A percentile compares a stretch with the other conserved stretches of the same genome.
Evolutionary conservation across 1,284 basidiomycete genomes (phyloP).

Genomic region (Sanguinoderma infundibulare): DNA sequence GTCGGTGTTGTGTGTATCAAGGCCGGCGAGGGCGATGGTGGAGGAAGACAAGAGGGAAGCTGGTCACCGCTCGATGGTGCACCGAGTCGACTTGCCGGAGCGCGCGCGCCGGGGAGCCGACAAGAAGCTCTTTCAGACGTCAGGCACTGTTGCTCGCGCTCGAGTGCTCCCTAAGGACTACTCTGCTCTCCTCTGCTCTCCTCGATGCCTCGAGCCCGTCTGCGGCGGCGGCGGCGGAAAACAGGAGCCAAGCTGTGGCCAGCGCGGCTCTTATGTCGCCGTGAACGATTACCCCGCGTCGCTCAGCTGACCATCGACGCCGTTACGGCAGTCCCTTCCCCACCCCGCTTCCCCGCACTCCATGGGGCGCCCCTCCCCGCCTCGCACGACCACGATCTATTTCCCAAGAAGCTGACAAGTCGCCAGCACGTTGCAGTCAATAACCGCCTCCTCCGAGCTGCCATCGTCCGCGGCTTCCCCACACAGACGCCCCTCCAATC

Average conservation of each 20-base stretch:
- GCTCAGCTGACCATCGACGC: constrained; percentile 23
- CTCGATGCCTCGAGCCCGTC: constrained; percentile 6
- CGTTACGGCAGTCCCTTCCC: constrained; percentile 19
- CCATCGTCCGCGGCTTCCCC: constrained; percentile 12
- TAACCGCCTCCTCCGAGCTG: constrained; percentile 9
- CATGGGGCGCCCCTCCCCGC: constrained; percentile 8
- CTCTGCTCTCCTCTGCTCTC: constrained; percentile 2
- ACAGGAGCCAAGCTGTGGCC: constrained; percentile 1
- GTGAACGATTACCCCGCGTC: constrained; percentile 12
- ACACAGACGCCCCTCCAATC: constrained; percentile 15
- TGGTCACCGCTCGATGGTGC: constrained; percentile 20
- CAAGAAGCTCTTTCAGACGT: not conserved
- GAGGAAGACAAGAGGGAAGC: constrained; percentile 8
- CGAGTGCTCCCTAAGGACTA: too few species aligned
- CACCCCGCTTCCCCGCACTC: constrained; percentile 14
- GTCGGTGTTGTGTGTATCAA: constrained; percentile 9
- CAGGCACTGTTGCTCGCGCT: too few species aligned
- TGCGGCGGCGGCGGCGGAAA: constrained; percentile 5
- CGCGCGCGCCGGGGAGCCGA: constrained; percentile 20
- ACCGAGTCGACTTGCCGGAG: constrained; percentile 19
- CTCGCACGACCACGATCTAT: constrained; percentile 17
- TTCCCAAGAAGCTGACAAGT: constrained; percentile 20
- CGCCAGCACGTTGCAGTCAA: not conserved
- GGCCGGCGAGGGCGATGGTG: constrained; percentile 10
- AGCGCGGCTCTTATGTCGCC: constrained; percentile 12